Evolutionary conservation across 2,329 filamentous ascomycete species (phyloP), one percentile per base, ranked within the genome.

Genomic region (Aspergillus aculeatinus): DNA sequence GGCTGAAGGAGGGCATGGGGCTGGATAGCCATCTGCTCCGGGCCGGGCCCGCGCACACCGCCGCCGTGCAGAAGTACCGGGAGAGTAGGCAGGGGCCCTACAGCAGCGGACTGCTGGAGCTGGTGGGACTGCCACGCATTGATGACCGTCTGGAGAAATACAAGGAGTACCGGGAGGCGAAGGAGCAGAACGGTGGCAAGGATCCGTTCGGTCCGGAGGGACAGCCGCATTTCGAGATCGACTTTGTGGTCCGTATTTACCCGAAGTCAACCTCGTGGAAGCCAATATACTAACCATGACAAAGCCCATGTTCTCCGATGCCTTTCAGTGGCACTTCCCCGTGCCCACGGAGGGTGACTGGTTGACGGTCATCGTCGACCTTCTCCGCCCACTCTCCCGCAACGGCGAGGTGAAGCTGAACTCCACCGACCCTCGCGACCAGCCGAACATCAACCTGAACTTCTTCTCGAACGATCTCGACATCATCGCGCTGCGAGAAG

Each of bases 391-490:
- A 6, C 21, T 53, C 14, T 53, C 51, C 51, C 39, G 21, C 6
- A 53, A 53, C 51, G 51, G 51, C 5, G 51, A 53, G 27, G 51
- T 53, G 51, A 53, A 53, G 51, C 51, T 53, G 33, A 53, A 53
- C 23, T 53, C 51, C 16, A 3, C 23, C 35, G 35, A 53, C 27
- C 51, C 51, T 2, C 51, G n/a, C 19, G 33, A 53, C n/a, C 51
- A 42, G 23, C 51, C 51, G 11, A 23, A 53, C 21, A 53, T 53
- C 4, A 53, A 53, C 19, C 31, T 53, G 21, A 53, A 53, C 51
- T 53, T 53, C 12, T 53, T 53, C 27, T 53, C 51, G 7, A 53
- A 53, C 16, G 51, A 53, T 4, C 51, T 53, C 14, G 51, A 53
- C 51, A 44, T 53, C 51, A 23, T 53, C 16, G 51, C 51, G 14